A percentile compares a stretch with the other conserved stretches of the same genome.
Conservation (phyloP, 2,329 filamentous ascomycete species). For the Achaetomium macrosporum region DNA sequence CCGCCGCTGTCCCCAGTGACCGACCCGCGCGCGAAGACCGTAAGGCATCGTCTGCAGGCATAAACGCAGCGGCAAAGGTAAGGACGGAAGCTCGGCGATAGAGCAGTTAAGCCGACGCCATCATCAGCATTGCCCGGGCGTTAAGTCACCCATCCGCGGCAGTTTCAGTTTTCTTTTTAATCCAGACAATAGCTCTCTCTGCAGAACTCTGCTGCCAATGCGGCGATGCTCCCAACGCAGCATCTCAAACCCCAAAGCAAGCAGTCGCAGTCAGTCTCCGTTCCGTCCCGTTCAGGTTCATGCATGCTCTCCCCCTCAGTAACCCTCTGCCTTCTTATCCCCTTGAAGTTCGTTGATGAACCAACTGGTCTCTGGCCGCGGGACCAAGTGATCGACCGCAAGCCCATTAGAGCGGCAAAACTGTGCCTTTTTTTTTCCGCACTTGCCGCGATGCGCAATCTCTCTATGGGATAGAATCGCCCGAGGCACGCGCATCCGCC, state of each 20-base stretch:
- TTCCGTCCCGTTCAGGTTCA: not conserved
- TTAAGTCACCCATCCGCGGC: not conserved
- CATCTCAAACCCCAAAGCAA: not conserved
- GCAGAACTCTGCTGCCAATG: not conserved
- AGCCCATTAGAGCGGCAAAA: constrained; percentile 7
- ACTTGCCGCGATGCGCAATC: constrained; percentile 13
- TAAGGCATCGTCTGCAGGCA: not conserved
- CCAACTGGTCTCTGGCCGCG: not conserved
- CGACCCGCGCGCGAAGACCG: not conserved
- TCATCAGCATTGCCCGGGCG: not conserved
- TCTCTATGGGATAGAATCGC: constrained; percentile 10
- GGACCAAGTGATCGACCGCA: not conserved
- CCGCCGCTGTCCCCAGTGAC: not conserved
- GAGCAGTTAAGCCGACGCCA: not conserved
- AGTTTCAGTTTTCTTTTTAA: not conserved
- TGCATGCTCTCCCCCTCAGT: not conserved
- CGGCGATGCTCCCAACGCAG: not conserved
- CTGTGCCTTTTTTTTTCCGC: not conserved
- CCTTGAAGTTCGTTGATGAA: not conserved
- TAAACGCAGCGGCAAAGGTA: too few species aligned
- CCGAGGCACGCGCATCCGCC: not conserved
- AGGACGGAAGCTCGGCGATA: not conserved
- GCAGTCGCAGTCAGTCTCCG: not conserved
- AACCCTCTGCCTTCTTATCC: not conserved
- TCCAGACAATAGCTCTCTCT: constrained; percentile 4